Percentiles rank a stretch among this genome's conserved stretches.
Conservation (phyloP, 1,284 basidiomycete species). For the Boletellus deceptivus region DNA sequence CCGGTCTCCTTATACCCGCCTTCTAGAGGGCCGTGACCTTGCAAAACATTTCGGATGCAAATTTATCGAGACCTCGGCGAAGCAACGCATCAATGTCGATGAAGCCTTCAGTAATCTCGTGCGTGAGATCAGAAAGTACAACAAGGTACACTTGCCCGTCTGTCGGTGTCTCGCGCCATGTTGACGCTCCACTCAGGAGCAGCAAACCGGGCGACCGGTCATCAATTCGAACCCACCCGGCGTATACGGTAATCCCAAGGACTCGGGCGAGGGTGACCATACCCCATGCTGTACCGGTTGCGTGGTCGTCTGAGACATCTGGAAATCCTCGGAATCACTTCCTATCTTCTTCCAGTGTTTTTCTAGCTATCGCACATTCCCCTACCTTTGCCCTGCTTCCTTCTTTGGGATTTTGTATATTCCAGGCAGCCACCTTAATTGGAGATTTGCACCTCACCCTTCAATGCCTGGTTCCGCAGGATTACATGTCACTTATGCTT, state of each 20-base stretch:
- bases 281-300: constrained; percentile 59
- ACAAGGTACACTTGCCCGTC: constrained; percentile 57
- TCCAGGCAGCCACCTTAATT: constrained; percentile 5
- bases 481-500: constrained; percentile 19
- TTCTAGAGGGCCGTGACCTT: constrained; percentile 91
- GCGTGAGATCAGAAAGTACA: constrained; percentile 94
- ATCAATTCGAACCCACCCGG: constrained; percentile 34
- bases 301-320: constrained; percentile 49
- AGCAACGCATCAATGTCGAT: constrained; percentile 98
- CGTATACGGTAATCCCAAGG: constrained; percentile 31
- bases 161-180: constrained; percentile 5
- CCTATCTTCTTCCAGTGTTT: constrained; percentile 9
- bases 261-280: constrained; percentile 40
- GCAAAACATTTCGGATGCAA: constrained; percentile 96
- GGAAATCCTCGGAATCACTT: constrained; percentile 3
- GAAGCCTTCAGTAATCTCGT: constrained; percentile 98
- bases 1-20: constrained; percentile 1
- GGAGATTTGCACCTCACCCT: constrained; percentile 3
- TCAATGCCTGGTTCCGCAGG: constrained; percentile 6
- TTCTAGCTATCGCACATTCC: constrained; percentile 2
- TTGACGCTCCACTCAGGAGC: constrained; percentile 35
- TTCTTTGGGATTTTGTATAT: constrained; percentile 13
- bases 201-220: constrained; percentile 44
- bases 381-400: constrained; percentile 16
- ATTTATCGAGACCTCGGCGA: constrained; percentile 98